phyloP scores from a whole-genome alignment of 805 yeast species.

The Saccharomycopsis guyanensis region DNA sequence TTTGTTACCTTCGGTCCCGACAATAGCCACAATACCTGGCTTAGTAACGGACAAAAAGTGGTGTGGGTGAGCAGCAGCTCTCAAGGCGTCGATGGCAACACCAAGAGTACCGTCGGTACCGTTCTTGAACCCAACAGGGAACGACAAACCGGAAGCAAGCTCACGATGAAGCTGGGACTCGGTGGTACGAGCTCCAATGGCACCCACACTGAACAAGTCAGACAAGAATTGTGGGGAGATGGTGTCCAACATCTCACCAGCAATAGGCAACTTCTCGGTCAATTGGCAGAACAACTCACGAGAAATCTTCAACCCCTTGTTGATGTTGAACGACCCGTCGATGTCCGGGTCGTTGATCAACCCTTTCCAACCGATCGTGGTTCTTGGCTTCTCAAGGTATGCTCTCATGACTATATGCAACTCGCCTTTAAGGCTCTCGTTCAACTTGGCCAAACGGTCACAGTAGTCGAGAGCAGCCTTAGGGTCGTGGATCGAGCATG shows the following conservation, averaged over 20 bases:
- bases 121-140: conserved; percentile 97
- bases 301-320: conserved; percentile 84
- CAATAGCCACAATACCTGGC: conserved; percentile 94
- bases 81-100: conserved; percentile 90
- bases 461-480: conserved; percentile 87
- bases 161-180: conserved; percentile 98
- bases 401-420: conserved; percentile 92
- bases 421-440: conserved; percentile 68
- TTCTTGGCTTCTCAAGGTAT: conserved; percentile 95
- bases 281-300: conserved; percentile 79
- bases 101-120: conserved; percentile 95
- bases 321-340: conserved; percentile 86
- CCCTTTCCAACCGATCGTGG: conserved; percentile 99
- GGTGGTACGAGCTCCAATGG: conserved; percentile 98
- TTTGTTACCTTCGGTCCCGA: conserved; percentile 91
- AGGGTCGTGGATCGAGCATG: conserved; percentile 94
- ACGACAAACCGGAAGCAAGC: conserved; percentile 93
- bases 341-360: conserved; percentile 94
- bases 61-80: conserved; percentile 86
- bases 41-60: conserved; percentile 97
- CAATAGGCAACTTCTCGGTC: conserved; percentile 85
- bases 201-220: conserved; percentile 89
- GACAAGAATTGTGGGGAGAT: conserved; percentile 93
- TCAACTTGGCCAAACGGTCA: conserved; percentile 50
- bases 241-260: conserved; percentile 96